Conservation (phyloP, 2,329 filamentous ascomycete species). For the Fusarium beomiforme region DNA sequence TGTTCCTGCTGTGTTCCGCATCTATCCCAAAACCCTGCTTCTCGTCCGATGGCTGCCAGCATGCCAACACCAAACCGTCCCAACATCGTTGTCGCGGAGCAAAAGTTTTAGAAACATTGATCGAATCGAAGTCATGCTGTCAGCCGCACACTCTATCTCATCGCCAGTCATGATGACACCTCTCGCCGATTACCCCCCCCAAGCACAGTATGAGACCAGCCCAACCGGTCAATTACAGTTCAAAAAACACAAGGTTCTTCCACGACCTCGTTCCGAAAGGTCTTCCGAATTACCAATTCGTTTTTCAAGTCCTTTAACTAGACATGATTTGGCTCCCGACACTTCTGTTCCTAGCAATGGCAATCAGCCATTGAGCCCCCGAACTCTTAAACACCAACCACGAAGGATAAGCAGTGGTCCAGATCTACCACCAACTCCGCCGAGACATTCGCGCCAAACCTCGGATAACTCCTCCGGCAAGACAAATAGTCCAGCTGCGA, state of each 20-base stretch:
- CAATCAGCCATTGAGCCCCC: constrained; percentile 51
- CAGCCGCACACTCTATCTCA: constrained; percentile 40
- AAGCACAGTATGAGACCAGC: constrained; percentile 41
- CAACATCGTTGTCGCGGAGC: constrained; percentile 39
- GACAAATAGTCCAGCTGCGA: constrained; percentile 54
- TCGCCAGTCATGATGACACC: constrained; percentile 49
- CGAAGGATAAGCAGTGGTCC: constrained; percentile 57
- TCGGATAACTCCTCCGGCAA: constrained; percentile 60
- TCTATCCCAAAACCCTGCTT: constrained; percentile 27
- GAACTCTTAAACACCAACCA: constrained; percentile 54
- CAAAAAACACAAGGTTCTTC: constrained; percentile 58
- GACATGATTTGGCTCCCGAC: constrained; percentile 43
- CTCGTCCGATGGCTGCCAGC: constrained; percentile 35
- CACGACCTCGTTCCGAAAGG: constrained; percentile 47
- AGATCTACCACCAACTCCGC: constrained; percentile 70
- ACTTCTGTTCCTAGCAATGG: constrained; percentile 39
- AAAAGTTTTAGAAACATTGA: constrained; percentile 26
- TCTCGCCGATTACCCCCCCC: constrained; percentile 43
- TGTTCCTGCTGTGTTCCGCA: constrained; percentile 35
- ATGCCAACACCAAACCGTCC: constrained; percentile 36
- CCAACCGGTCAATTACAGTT: constrained; percentile 52
- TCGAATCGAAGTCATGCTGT: constrained; percentile 41
- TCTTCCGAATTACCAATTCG: constrained; percentile 36
- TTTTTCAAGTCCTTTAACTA: constrained; percentile 37
- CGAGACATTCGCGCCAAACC: constrained; percentile 67